These are phyloP conservation scores for Pseudogymnoascus sp. DNA, from an alignment of 2,329 filamentous ascomycete species.

Conservation along the genomic window DNA sequence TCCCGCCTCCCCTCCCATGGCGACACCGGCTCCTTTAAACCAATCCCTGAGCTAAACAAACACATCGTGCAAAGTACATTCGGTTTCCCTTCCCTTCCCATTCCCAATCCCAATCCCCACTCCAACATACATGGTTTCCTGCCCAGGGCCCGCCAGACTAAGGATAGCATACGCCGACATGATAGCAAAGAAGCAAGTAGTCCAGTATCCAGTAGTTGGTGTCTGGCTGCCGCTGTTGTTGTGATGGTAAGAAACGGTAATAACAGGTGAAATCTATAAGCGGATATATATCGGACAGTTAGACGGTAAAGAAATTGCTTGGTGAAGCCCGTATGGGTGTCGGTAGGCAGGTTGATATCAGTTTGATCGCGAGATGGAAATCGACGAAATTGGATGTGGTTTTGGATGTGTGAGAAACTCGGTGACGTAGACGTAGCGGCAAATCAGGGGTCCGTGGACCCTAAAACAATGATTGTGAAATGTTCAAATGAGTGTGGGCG, in stretches of 20 bases:
- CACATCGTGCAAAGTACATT: not conserved
- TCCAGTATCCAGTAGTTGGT: not conserved
- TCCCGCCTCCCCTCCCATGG: not conserved
- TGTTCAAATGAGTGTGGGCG: constrained; percentile 26
- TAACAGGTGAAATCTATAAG: constrained; percentile 5
- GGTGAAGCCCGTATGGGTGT: not conserved
- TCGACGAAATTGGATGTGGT: not conserved
- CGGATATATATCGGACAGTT: constrained; percentile 4
- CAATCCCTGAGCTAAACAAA: constrained; percentile 1
- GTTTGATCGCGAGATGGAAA: not conserved
- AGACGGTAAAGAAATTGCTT: not conserved
- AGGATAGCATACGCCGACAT: not conserved
- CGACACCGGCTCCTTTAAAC: not conserved
- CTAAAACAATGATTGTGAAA: constrained; percentile 10
- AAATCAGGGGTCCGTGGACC: not conserved
- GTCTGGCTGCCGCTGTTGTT: not conserved
- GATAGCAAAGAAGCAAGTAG: not conserved
- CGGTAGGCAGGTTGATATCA: not conserved
- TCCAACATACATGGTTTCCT: constrained; percentile 2
- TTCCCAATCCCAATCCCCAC: not conserved
- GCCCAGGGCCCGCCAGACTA: not conserved
- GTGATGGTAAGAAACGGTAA: not conserved
- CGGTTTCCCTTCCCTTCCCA: not conserved
- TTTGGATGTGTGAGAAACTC: not conserved
- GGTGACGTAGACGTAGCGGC: not conserved